Conservation (phyloP, 768 basidiomycete species). For the Collybiopsis luxurians region DNA sequence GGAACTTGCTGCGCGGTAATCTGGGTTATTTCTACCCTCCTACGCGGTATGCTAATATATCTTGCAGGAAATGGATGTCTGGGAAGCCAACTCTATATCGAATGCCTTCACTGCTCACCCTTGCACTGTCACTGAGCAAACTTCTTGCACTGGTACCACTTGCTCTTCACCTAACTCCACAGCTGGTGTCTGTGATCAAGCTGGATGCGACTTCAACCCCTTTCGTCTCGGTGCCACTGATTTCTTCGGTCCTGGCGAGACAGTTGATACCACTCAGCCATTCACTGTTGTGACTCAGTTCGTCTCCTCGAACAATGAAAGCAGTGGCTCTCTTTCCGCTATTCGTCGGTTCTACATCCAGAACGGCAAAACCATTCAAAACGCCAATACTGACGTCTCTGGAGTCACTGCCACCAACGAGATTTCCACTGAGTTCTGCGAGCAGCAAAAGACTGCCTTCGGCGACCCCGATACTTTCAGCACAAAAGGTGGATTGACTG, state of each 20-base stretch:
- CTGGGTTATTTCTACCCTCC: slow-evolving; percentile 18
- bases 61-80: slow-evolving; percentile 13
- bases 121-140: slow-evolving; percentile 34
- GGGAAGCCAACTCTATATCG: slow-evolving; percentile 38
- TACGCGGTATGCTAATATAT: not conserved
- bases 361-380: slow-evolving; percentile 39
- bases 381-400: slow-evolving; percentile 33
- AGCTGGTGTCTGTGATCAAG: slow-evolving; percentile 36
- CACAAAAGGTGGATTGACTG: slow-evolving; percentile 27
- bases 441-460: slow-evolving; percentile 26
- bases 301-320: slow-evolving; percentile 35
- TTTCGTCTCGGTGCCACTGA: slow-evolving; percentile 38
- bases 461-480: slow-evolving; percentile 35
- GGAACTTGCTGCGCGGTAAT: slow-evolving; percentile 40
- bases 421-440: slow-evolving; percentile 39
- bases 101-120: slow-evolving; percentile 41
- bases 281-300: slow-evolving; percentile 48
- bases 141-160: slow-evolving; percentile 30
- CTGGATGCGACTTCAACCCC: slow-evolving; percentile 48
- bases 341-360: slow-evolving; percentile 46
- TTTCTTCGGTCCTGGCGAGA: slow-evolving; percentile 36
- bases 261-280: slow-evolving; percentile 34
- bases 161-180: slow-evolving; percentile 24
- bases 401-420: slow-evolving; percentile 30
- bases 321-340: slow-evolving; percentile 35